Evolutionary conservation across 2,329 filamentous ascomycete genomes (phyloP), one percentile per base, ranked within the genome.

Genomic region (Calonectria multiphialidica): DNA sequence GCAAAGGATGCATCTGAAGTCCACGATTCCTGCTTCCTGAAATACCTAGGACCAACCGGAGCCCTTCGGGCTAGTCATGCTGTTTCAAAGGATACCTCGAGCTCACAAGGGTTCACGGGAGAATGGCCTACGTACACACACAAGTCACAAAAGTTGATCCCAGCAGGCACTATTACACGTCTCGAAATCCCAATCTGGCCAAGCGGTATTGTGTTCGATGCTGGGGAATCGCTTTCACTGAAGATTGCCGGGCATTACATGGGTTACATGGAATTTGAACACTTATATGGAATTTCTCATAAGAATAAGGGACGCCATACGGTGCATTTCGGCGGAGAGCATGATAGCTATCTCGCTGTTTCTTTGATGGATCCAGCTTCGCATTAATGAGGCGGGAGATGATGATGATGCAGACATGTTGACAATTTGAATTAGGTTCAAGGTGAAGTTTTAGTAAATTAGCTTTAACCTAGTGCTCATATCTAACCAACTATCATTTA

Each of bases 291-390:
- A 23, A 16, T 35, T 12, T 25, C 62, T 3, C 62, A 65, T 7
- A 65, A 40, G n/a, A 65, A 65, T 15, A 65, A 65, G 8, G 62
- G 62, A 18, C 45, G 45, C n/a, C 62, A 65, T 23, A 49, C 33
- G 1, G 28, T 65, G 8, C 62, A 65, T n/a, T 65, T 65, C n/a
- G 62, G 62, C 3, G 62, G 28, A 0, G 23, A 25, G 1, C 8
- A 37, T 5, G 62, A 50, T 25, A 65, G 62, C 21, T 35, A 65
- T 13, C 45, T 65, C 2, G 62, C 35, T 16, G 62, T 65, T 65
- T 47, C 62, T 0, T 23, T 65, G 2, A 37, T 65, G 62, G 62
- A 65, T 13, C 62, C 62, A 6, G 45, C 50, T 35, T 3, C 15
- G 13, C 10, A 23, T 2, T 23, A 37, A 18, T 2, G 9, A 15